phyloP scores from a whole-genome alignment of 148 eudicot genomes.

The Cornus florida region DNA sequence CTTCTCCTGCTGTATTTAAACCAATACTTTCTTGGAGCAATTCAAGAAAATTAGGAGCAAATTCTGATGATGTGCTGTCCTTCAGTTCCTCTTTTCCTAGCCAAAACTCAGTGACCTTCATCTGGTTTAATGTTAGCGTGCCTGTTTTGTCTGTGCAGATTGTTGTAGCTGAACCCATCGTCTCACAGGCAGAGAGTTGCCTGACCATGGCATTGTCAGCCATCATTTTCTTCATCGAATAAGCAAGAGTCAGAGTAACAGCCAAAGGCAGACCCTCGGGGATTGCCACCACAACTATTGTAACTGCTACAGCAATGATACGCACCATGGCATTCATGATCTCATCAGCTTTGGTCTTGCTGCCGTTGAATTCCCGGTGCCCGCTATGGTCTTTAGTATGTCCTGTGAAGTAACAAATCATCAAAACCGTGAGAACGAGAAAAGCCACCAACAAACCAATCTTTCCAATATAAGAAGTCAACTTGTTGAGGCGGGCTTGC shows the following conservation, averaged over 20 bases:
- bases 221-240: conserved; percentile 34
- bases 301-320: conserved; percentile 20
- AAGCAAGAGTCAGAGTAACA: conserved; percentile 25
- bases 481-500: conserved; percentile 21
- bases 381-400: not conserved
- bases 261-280: conserved; percentile 28
- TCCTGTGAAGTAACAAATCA: conserved; percentile 15
- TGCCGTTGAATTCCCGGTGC: conserved; percentile 6
- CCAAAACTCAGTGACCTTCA: conserved; percentile 27
- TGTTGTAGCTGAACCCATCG: conserved; percentile 53
- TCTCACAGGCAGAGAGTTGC: conserved; percentile 51
- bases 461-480: conserved; percentile 19
- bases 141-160: conserved; percentile 58
- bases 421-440: conserved; percentile 13
- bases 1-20: not conserved
- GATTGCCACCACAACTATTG: conserved; percentile 27
- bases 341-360: conserved; percentile 18
- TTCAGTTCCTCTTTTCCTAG: conserved; percentile 11
- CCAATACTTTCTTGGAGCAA: not conserved
- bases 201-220: conserved; percentile 41
- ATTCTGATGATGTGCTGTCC: not conserved
- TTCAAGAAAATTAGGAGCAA: not conserved
- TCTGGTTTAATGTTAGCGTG: conserved; percentile 44
- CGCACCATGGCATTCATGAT: conserved; percentile 18
- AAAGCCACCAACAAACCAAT: conserved; percentile 22